Evolutionary conservation across 2,329 filamentous ascomycete species (phyloP).

Genomic region (Scytalidium lignicola): DNA sequence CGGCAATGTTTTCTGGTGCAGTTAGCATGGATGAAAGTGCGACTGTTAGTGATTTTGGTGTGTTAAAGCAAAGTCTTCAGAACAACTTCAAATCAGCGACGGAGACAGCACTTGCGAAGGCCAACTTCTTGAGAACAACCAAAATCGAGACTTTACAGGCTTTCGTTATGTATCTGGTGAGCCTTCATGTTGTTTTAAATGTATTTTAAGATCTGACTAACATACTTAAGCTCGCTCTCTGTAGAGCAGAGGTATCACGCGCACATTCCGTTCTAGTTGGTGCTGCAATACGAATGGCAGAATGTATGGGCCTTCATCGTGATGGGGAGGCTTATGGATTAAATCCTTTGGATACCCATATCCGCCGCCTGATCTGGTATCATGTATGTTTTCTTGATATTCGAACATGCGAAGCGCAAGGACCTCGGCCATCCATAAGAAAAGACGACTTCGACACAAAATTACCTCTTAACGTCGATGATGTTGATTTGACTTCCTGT

Average conservation of each 20-base stretch:
- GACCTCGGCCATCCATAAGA: constrained; percentile 66
- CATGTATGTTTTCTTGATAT: constrained; percentile 74
- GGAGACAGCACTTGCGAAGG: constrained; percentile 62
- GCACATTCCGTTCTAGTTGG: constrained; percentile 69
- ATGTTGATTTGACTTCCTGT: constrained; percentile 50
- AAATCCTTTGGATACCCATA: constrained; percentile 62
- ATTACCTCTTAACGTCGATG: constrained; percentile 66
- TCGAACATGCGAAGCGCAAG: constrained; percentile 68
- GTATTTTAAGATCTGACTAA: constrained; percentile 16
- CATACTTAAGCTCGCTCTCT: constrained; percentile 58
- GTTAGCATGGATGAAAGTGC: constrained; percentile 57
- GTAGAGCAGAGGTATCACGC: constrained; percentile 65
- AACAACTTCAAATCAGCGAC: constrained; percentile 60
- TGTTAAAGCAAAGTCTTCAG: constrained; percentile 51
- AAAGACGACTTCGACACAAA: constrained; percentile 70
- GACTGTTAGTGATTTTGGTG: constrained; percentile 48
- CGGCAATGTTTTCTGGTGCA: constrained; percentile 63
- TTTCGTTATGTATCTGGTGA: constrained; percentile 70
- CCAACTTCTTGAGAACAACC: constrained; percentile 66
- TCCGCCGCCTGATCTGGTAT: constrained; percentile 70
- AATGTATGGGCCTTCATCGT: constrained; percentile 72
- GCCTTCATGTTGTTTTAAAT: constrained; percentile 20
- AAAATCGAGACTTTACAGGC: constrained; percentile 72
- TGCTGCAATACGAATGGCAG: constrained; percentile 66
- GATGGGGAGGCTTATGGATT: constrained; percentile 60